Evolutionary conservation across 129 eudicot genomes (phyloP), one percentile per base, ranked within the genome.

Genomic region (Tagetes erecta): DNA sequence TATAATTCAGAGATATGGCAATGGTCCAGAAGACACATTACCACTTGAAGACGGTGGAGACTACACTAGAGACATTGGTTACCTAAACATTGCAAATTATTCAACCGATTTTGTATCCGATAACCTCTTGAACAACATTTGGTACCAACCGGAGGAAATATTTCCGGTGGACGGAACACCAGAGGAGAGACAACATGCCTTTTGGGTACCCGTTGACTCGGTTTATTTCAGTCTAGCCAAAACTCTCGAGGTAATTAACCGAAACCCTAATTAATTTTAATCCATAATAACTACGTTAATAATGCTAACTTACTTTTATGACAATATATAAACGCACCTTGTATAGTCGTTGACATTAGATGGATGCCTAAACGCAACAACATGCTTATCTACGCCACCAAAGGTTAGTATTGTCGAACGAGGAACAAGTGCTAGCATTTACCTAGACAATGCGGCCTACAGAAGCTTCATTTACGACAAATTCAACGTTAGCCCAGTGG

Each of bases 111-210:
- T 5, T 1, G 42, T 6, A 6, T 57, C 70, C 20, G 76, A 76
- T 40, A 89, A 89, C 70, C 44, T 82, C 0, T 73, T 86, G 42
- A 86, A 82, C 84, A 79, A 44, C 46, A 75, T 82, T 33, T 89
- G 96, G 87, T 89, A 73, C 68, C 91, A 89, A 76, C 87, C 86
- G 2, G 91, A 89, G 50, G 96, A 86, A 53, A 50, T 86, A 4
- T 89, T 84, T 55, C 89, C 91, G 1, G 73, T 82, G 5, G 85
- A 84, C 20, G 87, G 87, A 42, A 42, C 45, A 14, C 87, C 91
- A 4, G 87, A 89, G 67, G 65, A 67, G 10, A 77, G 96, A 64
- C 86, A 86, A 49, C 91, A 89, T 11, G 77, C 45, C 27, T 84
- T 89, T 76, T 89, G 91, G 96, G 79, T 86, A 0, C 87, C 91